Base-by-base conservation (phyloP, 805 yeast genomes). In the Candida hungchunana region DNA sequence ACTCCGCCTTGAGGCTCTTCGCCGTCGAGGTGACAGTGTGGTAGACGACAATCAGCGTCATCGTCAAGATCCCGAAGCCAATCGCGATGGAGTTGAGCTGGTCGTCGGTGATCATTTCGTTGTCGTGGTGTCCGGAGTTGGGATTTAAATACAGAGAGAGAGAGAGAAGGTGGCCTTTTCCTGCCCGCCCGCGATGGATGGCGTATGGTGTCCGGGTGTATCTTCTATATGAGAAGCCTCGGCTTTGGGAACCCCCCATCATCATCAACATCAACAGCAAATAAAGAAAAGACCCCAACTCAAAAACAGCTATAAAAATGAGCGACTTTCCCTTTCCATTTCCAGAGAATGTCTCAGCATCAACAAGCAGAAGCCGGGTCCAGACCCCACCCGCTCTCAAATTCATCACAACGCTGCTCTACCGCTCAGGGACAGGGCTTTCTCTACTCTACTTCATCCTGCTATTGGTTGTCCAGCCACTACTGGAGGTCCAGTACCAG, bases 41-140 rank as follows among this genome's bases (percentile, higher is more conserved):
- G 62, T 82, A 89, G 4, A 81, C 64, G 29, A 84, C 62, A 25
- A 88, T 82, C 48, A 89, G 67, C 2, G 77, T 70, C 58, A 87
- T 71, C 43, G 93, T 77, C 6, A 75, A 55, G 37, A 87, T 58
- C 5, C 96, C 97, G 47, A 83, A 80, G 10, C 76, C 60, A 30
- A 85, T 70, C 33, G 85, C 94, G 29, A 86, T 64, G 32, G 74
- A 63, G 58, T 88, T 77, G 57, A 89, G 72, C 60, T 87, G 93
- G 37, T 67, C 67, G 69, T 89, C 97, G 12, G 85, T 69, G 53
- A 89, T 88, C 96, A 89, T 89, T 31, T 32, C 45, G 25, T 12
- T 18, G 24, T 18, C 23, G 16, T 31, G 28, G 9, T 12, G 11
- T 9, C 9, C 12, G 24, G 24, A 9, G 9, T 12, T 21, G 9